Base-by-base conservation (phyloP, 2,329 filamentous ascomycete genomes). In the Ophiocordyceps camponoti-rufipedis region DNA sequence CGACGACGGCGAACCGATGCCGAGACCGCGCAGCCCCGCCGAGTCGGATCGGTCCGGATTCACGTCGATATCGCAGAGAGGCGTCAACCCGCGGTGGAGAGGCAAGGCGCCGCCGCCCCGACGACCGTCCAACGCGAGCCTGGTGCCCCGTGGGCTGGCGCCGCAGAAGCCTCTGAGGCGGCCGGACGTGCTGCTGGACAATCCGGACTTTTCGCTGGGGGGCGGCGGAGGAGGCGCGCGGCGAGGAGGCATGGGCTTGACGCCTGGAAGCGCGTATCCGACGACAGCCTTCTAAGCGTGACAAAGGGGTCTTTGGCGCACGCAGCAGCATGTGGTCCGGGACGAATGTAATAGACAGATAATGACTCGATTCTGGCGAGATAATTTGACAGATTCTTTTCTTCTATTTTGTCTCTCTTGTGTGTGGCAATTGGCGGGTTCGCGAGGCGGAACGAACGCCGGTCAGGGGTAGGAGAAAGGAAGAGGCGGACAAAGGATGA, bases 31-130 rank as follows among this genome's bases (percentile, higher is more conserved):
- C 54, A 89, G 80, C 54, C 87, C 84, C 31, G 76, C 80, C 29
- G 75, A 80, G 54, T 89, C 82, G 50, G 85, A 94, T 56, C 74
- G 77, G 23, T 89, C 80, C 42, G 84, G 82, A 53, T 95, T 94
- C 62, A 95, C 89, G 1, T 91, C 84, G 11, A 82, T 96, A 42
- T 89, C 82, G 0, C 87, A 95, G 62, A 75, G 89, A 32, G 83
- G 84, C 1, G 68, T 95, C 46, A 95, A 95, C 59, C 89, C 88
- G 7, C 79, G 80, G 48, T 95, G 89, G 88, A 76, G 35, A 38
- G 35, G 35, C 14, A 16, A 16, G 35, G 35, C 35, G 35, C 14
- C 6, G 2, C 32, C 35, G n/a, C 35, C 35, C 2, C 35, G 35
- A n/a, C 35, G 35, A n/a, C 35, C 35, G 35, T 38, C 35, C 8